Percentiles rank a stretch among this genome's conserved stretches.
Evolutionary conservation across 169 alveolate species (phyloP).

Genomic region (Eimeria sp.): DNA sequence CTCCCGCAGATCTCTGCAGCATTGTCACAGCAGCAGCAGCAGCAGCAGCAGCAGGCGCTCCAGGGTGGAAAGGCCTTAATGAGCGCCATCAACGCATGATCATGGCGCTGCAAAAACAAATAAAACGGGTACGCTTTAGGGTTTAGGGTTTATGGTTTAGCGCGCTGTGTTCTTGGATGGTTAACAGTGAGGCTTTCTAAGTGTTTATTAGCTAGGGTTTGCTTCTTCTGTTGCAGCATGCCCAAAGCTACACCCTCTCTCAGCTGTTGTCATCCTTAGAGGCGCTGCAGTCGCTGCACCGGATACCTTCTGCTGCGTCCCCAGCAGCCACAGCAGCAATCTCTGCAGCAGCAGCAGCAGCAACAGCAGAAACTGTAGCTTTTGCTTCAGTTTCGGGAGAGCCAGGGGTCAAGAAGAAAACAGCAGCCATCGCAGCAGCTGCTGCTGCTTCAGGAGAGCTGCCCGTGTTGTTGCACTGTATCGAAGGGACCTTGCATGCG

Average conservation of each 20-base stretch:
- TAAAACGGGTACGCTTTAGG: slow-evolving; percentile 24
- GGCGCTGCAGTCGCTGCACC: slow-evolving; percentile 54
- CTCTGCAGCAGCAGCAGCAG: slow-evolving; percentile 59
- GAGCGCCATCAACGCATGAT: slow-evolving; percentile 53
- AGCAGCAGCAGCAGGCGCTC: slow-evolving; percentile 57
- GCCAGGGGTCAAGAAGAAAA: not conserved
- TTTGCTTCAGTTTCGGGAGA: slow-evolving; percentile 3
- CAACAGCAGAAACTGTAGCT: slow-evolving; percentile 25
- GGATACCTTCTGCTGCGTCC: slow-evolving; percentile 60
- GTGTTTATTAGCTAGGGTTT: not conserved
- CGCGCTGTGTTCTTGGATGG: too few relatives aligned
- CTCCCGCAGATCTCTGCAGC: slow-evolving; percentile 32
- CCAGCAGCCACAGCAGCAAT: slow-evolving; percentile 72
- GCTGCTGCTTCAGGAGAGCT: slow-evolving; percentile 19
- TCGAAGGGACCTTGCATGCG: slow-evolving; percentile 39
- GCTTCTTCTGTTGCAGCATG: slow-evolving; percentile 48
- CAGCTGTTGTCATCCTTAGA: slow-evolving; percentile 52
- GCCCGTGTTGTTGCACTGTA: slow-evolving; percentile 15
- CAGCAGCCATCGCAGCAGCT: slow-evolving; percentile 46
- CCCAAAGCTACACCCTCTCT: slow-evolving; percentile 9
- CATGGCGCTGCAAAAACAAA: slow-evolving; percentile 28
- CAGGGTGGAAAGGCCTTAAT: slow-evolving; percentile 33
- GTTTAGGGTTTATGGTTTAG: not conserved
- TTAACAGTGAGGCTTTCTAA: too few relatives aligned
- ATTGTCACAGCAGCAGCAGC: slow-evolving; percentile 25